These are phyloP conservation scores for Phytopythium aichiense DNA, from an alignment of 352 stramenopile genomes.

Conservation along the genomic window DNA sequence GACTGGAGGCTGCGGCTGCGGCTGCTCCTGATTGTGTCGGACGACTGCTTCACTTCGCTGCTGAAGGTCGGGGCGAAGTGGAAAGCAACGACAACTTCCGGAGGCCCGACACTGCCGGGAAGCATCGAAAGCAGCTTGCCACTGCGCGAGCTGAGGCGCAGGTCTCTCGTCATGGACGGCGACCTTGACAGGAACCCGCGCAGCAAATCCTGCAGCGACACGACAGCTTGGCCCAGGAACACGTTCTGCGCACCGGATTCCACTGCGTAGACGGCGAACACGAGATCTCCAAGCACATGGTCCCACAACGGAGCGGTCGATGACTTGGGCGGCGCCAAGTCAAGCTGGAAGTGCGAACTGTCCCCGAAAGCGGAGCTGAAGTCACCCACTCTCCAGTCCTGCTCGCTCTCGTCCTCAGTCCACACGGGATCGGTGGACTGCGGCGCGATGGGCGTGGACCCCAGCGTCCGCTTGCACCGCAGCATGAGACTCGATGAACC, in stretches of 20 bases:
- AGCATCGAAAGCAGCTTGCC: slow-evolving; percentile 17
- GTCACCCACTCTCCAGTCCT: not conserved
- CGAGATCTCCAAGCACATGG: slow-evolving; percentile 49
- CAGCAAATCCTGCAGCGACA: slow-evolving; percentile 38
- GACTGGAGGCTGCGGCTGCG: not conserved
- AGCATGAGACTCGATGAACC: slow-evolving; percentile 41
- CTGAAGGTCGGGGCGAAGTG: slow-evolving; percentile 38
- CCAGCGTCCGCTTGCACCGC: slow-evolving; percentile 54
- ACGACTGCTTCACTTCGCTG: slow-evolving; percentile 8
- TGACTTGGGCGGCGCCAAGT: slow-evolving; percentile 30
- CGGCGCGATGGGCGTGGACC: slow-evolving; percentile 24
- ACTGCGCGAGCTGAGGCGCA: slow-evolving; percentile 38
- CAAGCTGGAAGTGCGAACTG: slow-evolving; percentile 37
- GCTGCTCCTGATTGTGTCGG: not conserved
- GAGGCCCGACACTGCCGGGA: slow-evolving; percentile 6
- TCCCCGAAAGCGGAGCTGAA: not conserved
- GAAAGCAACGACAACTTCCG: slow-evolving; percentile 36
- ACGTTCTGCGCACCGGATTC: slow-evolving; percentile 12
- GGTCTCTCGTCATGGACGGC: slow-evolving; percentile 14
- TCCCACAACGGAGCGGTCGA: slow-evolving; percentile 27
- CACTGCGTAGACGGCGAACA: slow-evolving; percentile 54
- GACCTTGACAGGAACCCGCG: slow-evolving; percentile 23
- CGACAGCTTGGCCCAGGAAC: slow-evolving; percentile 49
- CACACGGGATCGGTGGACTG: slow-evolving; percentile 36
- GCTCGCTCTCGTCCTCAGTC: slow-evolving; percentile 26